These are phyloP conservation scores for Leucocoprinus leucothites DNA, from an alignment of 768 basidiomycete genomes.

Conservation along the genomic window DNA sequence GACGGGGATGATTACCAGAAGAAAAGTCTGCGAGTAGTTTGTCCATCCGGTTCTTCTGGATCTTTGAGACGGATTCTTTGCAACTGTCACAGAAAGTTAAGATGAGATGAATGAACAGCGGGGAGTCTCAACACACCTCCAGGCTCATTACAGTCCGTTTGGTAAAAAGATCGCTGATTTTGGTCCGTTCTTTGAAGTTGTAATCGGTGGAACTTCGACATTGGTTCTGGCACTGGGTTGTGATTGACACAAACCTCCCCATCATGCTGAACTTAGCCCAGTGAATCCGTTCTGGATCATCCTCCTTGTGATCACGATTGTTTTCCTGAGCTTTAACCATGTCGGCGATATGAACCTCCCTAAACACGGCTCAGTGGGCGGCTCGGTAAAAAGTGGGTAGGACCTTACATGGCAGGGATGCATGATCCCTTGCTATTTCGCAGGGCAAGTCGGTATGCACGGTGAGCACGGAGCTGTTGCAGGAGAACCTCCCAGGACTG, in stretches of 20 bases:
- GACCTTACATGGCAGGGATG: constrained; percentile 77
- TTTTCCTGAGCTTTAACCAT: constrained; percentile 85
- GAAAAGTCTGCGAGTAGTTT: constrained; percentile 50
- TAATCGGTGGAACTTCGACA: constrained; percentile 62
- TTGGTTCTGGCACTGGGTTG: constrained; percentile 74
- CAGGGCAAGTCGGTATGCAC: constrained; percentile 88
- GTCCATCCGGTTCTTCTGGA: constrained; percentile 35
- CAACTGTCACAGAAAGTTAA: constrained; percentile 41
- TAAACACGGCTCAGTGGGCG: constrained; percentile 27
- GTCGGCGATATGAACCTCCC: constrained; percentile 90
- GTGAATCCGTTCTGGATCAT: constrained; percentile 73
- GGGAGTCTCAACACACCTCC: constrained; percentile 43
- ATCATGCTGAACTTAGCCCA: constrained; percentile 97
- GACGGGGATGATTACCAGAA: constrained; percentile 27
- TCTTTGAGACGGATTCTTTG: constrained; percentile 62
- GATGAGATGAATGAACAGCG: neutral
- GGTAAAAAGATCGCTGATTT: constrained; percentile 54
- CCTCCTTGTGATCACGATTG: constrained; percentile 67
- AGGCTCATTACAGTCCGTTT: constrained; percentile 62
- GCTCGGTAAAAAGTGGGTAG: neutral
- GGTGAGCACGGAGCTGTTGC: constrained; percentile 76
- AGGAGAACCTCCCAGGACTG: constrained; percentile 84
- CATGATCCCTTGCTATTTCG: constrained; percentile 81
- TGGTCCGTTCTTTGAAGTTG: constrained; percentile 52
- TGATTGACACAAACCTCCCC: constrained; percentile 77